Evolutionary conservation across 108 stramenopile species (phyloP).

Genomic region (Nitzschia sp.): DNA sequence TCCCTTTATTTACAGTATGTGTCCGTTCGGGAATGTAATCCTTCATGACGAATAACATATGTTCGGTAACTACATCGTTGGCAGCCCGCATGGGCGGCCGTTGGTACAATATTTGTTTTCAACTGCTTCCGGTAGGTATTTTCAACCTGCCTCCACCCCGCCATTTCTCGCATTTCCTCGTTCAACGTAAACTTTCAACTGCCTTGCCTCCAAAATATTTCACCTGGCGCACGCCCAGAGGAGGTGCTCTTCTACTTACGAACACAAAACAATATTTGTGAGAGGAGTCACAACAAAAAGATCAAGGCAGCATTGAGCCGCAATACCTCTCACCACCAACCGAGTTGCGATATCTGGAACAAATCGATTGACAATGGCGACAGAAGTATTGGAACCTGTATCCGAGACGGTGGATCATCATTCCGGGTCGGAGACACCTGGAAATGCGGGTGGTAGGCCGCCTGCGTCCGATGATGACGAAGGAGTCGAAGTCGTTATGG

Average conservation of each 20-base stretch:
- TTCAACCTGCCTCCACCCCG: too few relatives aligned
- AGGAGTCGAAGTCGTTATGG: slow-evolving; percentile 55
- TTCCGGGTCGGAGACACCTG: neutral
- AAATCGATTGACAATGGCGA: neutral
- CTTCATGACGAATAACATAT: too few relatives aligned
- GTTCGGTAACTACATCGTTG: too few relatives aligned
- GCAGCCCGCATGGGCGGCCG: too few relatives aligned
- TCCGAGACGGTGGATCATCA: neutral
- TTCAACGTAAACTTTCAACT: too few relatives aligned
- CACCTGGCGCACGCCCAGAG: slow-evolving; percentile 6
- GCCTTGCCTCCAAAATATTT: too few relatives aligned
- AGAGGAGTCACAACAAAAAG: slow-evolving; percentile 6
- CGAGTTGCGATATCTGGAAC: neutral
- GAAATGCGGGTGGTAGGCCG: neutral
- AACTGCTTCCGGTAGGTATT: too few relatives aligned
- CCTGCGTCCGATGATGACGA: slow-evolving; percentile 12
- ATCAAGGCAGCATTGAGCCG: neutral
- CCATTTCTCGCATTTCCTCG: too few relatives aligned
- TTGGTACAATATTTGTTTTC: too few relatives aligned
- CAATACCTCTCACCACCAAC: neutral
- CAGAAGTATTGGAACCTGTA: slow-evolving; percentile 11
- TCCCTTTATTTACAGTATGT: too few relatives aligned
- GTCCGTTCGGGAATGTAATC: too few relatives aligned
- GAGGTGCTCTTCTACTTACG: too few relatives aligned
- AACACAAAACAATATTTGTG: slow-evolving; percentile 16